A percentile compares a stretch with the other conserved stretches of the same genome.
These are phyloP conservation scores for Colletotrichum aenigma DNA, from an alignment of 2,329 filamentous ascomycete species.

Conservation along the genomic window DNA sequence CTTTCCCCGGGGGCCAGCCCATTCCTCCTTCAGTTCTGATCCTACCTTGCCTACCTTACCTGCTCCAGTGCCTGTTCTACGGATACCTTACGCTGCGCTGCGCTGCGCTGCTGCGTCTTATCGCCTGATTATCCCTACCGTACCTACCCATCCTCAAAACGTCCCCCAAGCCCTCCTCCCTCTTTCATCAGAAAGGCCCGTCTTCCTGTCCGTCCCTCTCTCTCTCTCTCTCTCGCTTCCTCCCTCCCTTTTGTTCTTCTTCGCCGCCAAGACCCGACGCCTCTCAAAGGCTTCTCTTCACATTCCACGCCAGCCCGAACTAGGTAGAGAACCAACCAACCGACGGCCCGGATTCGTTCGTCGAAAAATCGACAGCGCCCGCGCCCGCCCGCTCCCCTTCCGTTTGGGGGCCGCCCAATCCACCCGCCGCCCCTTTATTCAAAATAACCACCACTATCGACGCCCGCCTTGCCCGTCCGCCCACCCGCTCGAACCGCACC, in stretches of 20 bases:
- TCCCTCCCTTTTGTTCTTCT: neutral
- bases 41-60: slow-evolving; percentile 1
- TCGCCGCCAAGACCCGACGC: neutral
- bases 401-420: neutral
- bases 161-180: neutral
- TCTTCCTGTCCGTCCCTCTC: neutral
- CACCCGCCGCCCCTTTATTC: slow-evolving; percentile 6
- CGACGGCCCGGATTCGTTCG: neutral
- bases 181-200: neutral
- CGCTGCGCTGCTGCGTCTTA: neutral
- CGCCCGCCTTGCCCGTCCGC: neutral
- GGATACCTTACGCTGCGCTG: neutral
- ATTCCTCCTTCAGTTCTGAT: slow-evolving; percentile 19
- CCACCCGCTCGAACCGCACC: neutral
- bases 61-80: neutral
- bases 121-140: slow-evolving; percentile 1
- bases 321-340: neutral
- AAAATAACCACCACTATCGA: neutral
- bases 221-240: neutral
- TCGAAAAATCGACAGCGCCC: neutral
- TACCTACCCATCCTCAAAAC: slow-evolving; percentile 8
- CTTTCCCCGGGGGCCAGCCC: slow-evolving; percentile 4
- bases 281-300: neutral
- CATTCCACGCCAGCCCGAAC: neutral
- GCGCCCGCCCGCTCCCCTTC: neutral